Conservation (phyloP, 345 rosid genomes). For the Camelina sativa region DNA sequence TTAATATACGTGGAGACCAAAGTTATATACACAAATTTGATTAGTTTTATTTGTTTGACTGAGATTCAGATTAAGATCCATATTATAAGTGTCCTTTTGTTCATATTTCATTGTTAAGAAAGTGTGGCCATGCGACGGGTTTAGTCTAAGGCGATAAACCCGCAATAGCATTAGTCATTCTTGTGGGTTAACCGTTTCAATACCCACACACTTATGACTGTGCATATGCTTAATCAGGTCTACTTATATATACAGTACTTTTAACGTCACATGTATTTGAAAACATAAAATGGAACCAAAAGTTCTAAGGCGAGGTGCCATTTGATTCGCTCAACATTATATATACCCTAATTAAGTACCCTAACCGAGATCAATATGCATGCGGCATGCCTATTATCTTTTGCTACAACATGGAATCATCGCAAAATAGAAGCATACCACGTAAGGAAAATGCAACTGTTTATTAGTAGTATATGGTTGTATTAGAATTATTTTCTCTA, state of each 20-base stretch:
- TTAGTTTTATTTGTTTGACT: no score
- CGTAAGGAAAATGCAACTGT: neutral
- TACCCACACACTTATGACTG: neutral
- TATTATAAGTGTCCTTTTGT: neutral
- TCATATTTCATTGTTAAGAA: neutral
- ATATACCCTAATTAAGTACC: neutral
- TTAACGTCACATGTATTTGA: no score
- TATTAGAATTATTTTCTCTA: neutral
- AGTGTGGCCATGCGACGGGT: neutral
- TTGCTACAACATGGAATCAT: neutral
- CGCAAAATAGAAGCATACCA: conserved; percentile 8
- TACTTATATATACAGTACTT: no score
- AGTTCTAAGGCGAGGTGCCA: no score
- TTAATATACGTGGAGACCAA: no score
- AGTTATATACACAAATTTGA: no score
- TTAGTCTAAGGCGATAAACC: neutral
- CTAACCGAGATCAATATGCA: neutral
- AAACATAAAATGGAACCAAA: no score
- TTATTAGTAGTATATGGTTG: neutral
- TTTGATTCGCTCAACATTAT: neutral
- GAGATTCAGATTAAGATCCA: neutral
- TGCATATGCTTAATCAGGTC: no score
- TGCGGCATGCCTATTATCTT: neutral
- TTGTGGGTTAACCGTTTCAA: neutral
- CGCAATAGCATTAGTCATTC: neutral